phyloP scores from a whole-genome alignment of 2,329 filamentous ascomycete genomes.

The Amauroascus verrucosus region DNA sequence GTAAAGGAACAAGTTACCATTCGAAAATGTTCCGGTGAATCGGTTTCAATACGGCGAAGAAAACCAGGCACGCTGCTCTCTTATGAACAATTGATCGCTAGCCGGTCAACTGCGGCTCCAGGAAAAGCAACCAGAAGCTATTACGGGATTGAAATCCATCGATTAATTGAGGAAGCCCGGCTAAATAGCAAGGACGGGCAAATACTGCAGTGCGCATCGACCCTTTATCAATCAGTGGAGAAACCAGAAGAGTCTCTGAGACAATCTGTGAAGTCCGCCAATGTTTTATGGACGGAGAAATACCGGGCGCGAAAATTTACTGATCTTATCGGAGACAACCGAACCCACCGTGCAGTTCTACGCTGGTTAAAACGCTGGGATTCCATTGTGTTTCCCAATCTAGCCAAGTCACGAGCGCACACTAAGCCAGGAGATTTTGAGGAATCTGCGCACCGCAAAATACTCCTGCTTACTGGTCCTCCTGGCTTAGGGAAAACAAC shows the following conservation, averaged over 20 bases:
- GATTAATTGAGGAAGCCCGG: constrained; percentile 61
- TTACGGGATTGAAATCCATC: constrained; percentile 87
- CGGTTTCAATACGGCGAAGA: constrained; percentile 36
- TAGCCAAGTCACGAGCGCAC: constrained; percentile 49
- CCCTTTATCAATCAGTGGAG: constrained; percentile 29
- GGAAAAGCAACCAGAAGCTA: constrained; percentile 55
- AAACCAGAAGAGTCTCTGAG: constrained; percentile 6
- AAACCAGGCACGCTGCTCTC: constrained; percentile 29
- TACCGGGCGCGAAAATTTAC: constrained; percentile 87
- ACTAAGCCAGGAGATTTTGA: constrained; percentile 44
- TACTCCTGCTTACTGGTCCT: constrained; percentile 79
- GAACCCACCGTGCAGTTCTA: constrained; percentile 80
- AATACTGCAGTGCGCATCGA: constrained; percentile 17
- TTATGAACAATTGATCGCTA: constrained; percentile 46
- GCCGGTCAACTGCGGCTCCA: constrained; percentile 41
- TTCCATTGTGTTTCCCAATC: constrained; percentile 75
- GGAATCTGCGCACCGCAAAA: constrained; percentile 73
- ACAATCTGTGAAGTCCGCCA: constrained; percentile 23
- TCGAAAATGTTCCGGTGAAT: constrained; percentile 42
- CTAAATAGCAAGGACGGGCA: constrained; percentile 44
- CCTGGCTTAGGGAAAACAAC: constrained; percentile 95
- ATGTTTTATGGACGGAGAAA: constrained; percentile 82
- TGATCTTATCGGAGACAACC: constrained; percentile 87
- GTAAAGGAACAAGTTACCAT: constrained; percentile 24
- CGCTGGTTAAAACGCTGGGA: constrained; percentile 96